phyloP scores from a whole-genome alignment of 768 basidiomycete species.

The Baorangia bicolor region DNA sequence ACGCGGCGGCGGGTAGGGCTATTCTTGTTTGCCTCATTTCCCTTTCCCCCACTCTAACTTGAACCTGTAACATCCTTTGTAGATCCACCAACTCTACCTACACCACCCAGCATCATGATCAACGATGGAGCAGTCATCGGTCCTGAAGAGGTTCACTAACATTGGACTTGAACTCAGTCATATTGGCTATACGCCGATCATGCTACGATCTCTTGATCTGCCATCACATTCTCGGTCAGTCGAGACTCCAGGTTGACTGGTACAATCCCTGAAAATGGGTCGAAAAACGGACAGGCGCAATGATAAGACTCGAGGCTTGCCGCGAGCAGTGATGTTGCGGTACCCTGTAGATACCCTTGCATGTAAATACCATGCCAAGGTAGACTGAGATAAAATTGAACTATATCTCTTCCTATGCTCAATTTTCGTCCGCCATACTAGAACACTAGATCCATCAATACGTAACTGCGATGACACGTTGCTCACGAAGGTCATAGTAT shows the following conservation, averaged over 20 bases:
- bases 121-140: no score
- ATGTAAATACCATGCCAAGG: not conserved
- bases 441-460: not conserved
- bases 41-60: no score
- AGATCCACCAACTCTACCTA: not conserved
- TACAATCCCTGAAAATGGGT: no score
- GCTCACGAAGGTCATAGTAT: not conserved
- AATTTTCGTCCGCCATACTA: no score
- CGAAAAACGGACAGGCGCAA: not conserved
- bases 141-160: not conserved
- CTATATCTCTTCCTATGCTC: not conserved
- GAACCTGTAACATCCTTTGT: no score
- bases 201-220: not conserved
- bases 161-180: not conserved
- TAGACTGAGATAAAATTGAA: no score
- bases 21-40: no score
- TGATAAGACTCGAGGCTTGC: not conserved
- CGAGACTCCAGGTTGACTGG: not conserved
- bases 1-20: no score
- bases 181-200: not conserved
- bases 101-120: not conserved
- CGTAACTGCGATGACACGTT: not conserved
- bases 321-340: not conserved
- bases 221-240: not conserved
- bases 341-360: not conserved